Evolutionary conservation across 306 rosid species (phyloP), one percentile per base, ranked within the genome.

Genomic region (Dryas alaskensis): DNA sequence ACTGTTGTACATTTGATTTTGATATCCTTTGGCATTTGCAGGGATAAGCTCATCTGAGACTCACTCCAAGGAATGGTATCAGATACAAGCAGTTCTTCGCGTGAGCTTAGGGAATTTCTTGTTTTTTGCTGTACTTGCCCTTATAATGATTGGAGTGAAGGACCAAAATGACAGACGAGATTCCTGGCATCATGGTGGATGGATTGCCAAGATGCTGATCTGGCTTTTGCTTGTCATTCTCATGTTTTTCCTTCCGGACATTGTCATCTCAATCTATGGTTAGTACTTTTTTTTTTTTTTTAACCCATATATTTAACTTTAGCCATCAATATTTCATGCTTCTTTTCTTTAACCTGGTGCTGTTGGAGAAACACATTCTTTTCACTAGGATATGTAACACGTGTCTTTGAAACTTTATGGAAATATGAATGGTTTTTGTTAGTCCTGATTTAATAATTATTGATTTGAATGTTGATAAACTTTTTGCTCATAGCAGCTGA

Each of bases 111-210:
- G 96, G 73, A 94, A 87, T 86, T 92, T 83, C 89, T 76, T 92
- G 84, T 94, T 92, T 85, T 94, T 92, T 74, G 81, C 82, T 27
- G 64, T 88, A 62, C 67, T 94, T 51, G 89, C 96, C 12, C 92
- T 94, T 58, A 80, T 94, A 79, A 94, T 94, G 99, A 94, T 94
- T 67, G 97, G 99, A 14, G 89, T 94, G 57, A 92, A 89, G 78
- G 96, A 94, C 83, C 96, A 83, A 81, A 92, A 87, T 81, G 99
- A 94, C 81, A 83, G 77, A 54, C 97, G 99, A 73, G 99, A 92
- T 87, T 80, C 95, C 13, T 89, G 97, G 97, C 99, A 94, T 67
- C 99, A 94, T 81, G 96, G 95, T 72, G 95, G 95, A 82, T 94
- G 99, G 99, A 76, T 82, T 78, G 92, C 76, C 11, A 94, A 94